Evolutionary conservation across 2,329 filamentous ascomycete genomes (phyloP), one percentile per base, ranked within the genome.

Genomic region (Fusarium sarcochroum): DNA sequence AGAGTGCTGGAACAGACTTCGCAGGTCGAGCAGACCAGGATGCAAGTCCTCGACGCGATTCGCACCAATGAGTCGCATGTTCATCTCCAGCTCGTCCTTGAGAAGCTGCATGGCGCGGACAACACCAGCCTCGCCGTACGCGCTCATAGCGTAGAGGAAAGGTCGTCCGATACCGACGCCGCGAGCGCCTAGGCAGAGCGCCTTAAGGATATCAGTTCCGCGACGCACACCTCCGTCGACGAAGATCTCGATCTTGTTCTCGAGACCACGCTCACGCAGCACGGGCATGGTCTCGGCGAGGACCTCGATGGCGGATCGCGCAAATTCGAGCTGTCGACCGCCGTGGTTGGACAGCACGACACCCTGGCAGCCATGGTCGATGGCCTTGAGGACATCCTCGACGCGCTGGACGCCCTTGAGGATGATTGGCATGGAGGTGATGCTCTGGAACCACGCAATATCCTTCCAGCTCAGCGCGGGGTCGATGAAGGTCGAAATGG

Each of bases 71-170:
- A 99, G 83, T 8, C 96, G 89, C 96, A 99, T 98, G 76, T 95
- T 96, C 95, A 98, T 98, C 83, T 97, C 94, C 88, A 99, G 93
- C 86, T 99, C 96, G 76, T 98, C 96, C 82, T 93, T 94, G 72
- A 97, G 86, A 60, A 97, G 83, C 80, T 94, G 91, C 91, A 98
- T 97, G 32, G 96, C 96, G 34, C 93, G 88, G 76, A 97, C 93
- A 20, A 98, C 95, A 68, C 96, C 96, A 4, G 90, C 85, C 62
- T 93, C 82, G 2, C 96, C 96, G 75, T 98, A 98, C 11, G 93
- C 89, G 67, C 91, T 92, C 95, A 99, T 98, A 75, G 96, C 95
- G 77, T 94, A 99, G 63, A 99, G 81, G 84, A 99, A 98, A 23
- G 96, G 96, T 6, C 96, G 86, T 5, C 96, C 96, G 73, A 99